Evolutionary conservation across 345 rosid species (phyloP), one percentile per base, ranked within the genome.

Genomic region (Brassica incana): DNA sequence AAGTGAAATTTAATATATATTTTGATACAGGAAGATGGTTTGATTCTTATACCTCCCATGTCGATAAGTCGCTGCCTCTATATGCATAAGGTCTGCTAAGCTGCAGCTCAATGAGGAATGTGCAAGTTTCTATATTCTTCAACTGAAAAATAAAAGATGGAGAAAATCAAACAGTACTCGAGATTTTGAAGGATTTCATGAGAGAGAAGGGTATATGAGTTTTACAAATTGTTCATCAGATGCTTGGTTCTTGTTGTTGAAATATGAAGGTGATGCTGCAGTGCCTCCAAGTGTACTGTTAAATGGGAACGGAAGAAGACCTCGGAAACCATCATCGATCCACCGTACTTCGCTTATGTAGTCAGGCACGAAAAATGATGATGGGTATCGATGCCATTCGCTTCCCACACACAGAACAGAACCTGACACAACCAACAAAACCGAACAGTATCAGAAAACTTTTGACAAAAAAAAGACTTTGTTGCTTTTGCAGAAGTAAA

Each of bases 351-450:
- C 88, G 73, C 88, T 75, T 5, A 95, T 77, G 77, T 71, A 93
- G 58, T 80, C 80, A 30, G 99, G 99, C 70, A 95, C 84, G 30
- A 95, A 90, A 84, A 95, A 95, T 20, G 98, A 95, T 15, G 99
- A 93, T 8, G 97, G 97, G 80, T 85, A 91, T 35, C 99, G 97
- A 82, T 95, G 99, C 98, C 99, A 90, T 81, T 95, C 99, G 82
- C 97, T 89, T 86, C 98, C 98, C 83, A 93, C 90, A 79, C 99
- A 95, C 65, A 93, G 85, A 60, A 90, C 91, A 77, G 99, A 87
- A 79, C 95, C 99, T 95, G 88, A 30, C 62, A 33, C 69, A 38
- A 23, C 14, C 16, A 33, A 2, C 56, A 33, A 12, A 80, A 70
- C 29, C 67, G 65, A 48, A 33, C 59, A 23, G 64, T 66, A 45